These are phyloP conservation scores for Penicillium vulpinum DNA, from an alignment of 2,329 filamentous ascomycete genomes.

Conservation along the genomic window DNA sequence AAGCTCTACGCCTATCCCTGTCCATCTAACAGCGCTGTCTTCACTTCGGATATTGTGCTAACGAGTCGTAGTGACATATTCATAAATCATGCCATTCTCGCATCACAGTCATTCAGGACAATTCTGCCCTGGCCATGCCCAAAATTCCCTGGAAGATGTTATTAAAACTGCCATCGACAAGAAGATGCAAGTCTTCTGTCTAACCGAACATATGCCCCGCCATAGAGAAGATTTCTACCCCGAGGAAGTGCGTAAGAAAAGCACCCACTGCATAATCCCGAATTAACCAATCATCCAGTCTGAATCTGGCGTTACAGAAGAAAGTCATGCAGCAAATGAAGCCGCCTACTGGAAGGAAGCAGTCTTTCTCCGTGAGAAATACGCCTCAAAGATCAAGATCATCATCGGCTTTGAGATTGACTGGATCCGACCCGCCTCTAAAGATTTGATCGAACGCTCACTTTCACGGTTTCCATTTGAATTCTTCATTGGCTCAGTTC, in stretches of 20 bases:
- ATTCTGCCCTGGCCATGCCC: conserved; percentile 89
- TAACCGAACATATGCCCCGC: conserved; percentile 96
- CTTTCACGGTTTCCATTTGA: conserved; percentile 67
- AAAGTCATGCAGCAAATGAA: conserved; percentile 49
- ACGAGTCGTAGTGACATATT: not conserved
- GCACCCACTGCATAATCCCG: not conserved
- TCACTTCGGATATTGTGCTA: not conserved
- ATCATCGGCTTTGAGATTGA: conserved; percentile 91
- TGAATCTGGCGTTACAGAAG: conserved; percentile 35
- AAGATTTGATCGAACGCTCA: conserved; percentile 60
- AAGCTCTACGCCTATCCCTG: not conserved
- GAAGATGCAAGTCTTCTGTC: conserved; percentile 77
- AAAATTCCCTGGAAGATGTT: conserved; percentile 79
- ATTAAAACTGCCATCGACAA: conserved; percentile 74
- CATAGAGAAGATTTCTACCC: conserved; percentile 81
- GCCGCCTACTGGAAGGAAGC: conserved; percentile 74
- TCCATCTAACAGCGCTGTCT: not conserved
- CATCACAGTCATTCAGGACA: conserved; percentile 98
- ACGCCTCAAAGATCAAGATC: conserved; percentile 70
- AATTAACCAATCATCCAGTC: conserved; percentile 21
- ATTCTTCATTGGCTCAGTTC: conserved; percentile 89
- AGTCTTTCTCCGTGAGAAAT: conserved; percentile 66
- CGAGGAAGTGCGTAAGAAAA: conserved; percentile 65
- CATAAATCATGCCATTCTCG: conserved; percentile 77
- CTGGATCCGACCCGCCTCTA: conserved; percentile 75